Percentiles rank a stretch among this genome's conserved stretches.
Conservation (phyloP, 2,329 filamentous ascomycete species). For the Cytospora piceae region DNA sequence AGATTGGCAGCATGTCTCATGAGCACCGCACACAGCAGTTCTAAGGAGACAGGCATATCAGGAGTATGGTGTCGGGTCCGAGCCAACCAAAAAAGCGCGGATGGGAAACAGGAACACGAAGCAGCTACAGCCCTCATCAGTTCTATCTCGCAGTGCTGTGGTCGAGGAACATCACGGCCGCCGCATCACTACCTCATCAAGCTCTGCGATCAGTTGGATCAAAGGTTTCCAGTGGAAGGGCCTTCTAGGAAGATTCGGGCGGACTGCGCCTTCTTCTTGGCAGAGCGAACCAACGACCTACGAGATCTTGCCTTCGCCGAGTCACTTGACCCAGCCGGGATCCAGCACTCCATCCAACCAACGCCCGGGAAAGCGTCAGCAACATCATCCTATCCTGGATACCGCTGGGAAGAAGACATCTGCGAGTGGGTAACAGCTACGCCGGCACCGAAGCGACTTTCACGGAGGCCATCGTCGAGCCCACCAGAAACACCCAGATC, state of each 20-base stretch:
- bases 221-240: slow-evolving; percentile 39
- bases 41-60: slow-evolving; percentile 1
- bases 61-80: slow-evolving; percentile 9
- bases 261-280: slow-evolving; percentile 55
- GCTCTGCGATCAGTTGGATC: slow-evolving; percentile 47
- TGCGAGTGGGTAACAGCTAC: slow-evolving; percentile 42
- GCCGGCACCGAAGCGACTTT: slow-evolving; percentile 5
- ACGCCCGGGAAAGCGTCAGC: slow-evolving; percentile 19
- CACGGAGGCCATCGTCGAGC: neutral
- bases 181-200: slow-evolving; percentile 45
- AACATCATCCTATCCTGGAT: slow-evolving; percentile 34
- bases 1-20: slow-evolving; percentile 26
- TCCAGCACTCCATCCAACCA: neutral
- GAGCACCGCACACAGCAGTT: slow-evolving; percentile 9
- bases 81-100: slow-evolving; percentile 11
- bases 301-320: slow-evolving; percentile 60
- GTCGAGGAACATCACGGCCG: slow-evolving; percentile 43
- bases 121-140: slow-evolving; percentile 46
- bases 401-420: slow-evolving; percentile 45
- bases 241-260: slow-evolving; percentile 45
- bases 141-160: slow-evolving; percentile 52
- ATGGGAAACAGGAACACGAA: slow-evolving; percentile 37
- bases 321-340: slow-evolving; percentile 37
- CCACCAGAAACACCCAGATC: neutral
- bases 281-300: slow-evolving; percentile 56